Conservation (phyloP, 441 rosid species). For the Jatropha multifida region DNA sequence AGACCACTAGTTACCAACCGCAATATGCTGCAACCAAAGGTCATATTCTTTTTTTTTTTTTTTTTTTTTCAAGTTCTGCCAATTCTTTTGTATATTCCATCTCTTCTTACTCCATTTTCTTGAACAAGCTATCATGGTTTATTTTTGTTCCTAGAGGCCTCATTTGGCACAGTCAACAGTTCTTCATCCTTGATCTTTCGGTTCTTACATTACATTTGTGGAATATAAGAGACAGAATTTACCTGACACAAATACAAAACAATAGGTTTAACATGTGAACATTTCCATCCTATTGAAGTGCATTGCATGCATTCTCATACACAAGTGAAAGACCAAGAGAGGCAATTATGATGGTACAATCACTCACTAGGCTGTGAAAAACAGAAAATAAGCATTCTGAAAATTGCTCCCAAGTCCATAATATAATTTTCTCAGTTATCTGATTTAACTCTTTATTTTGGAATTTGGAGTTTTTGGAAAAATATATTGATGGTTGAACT, state of each 20-base stretch:
- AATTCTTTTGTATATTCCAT: too few species aligned
- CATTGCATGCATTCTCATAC: too few species aligned
- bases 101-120: background rate
- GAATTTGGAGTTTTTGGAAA: background rate
- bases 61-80: too few species aligned
- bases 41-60: constrained; percentile 22
- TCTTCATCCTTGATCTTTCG: background rate
- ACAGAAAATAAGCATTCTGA: too few species aligned
- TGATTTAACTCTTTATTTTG: background rate
- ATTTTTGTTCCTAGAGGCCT: background rate
- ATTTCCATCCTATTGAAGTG: too few species aligned
- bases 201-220: background rate
- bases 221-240: too few species aligned
- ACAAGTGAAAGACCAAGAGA: too few species aligned
- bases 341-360: too few species aligned
- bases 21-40: constrained; percentile 64
- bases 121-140: background rate
- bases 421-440: background rate
- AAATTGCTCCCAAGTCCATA: background rate
- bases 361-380: too few species aligned
- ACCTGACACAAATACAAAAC: too few species aligned
- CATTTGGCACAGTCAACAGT: background rate
- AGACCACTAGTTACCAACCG: constrained; percentile 64
- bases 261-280: too few species aligned
- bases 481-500: too few species aligned